Evolutionary conservation across 257 asterid genomes (phyloP), one percentile per base, ranked within the genome.

Genomic region (Ligustrum vulgare): DNA sequence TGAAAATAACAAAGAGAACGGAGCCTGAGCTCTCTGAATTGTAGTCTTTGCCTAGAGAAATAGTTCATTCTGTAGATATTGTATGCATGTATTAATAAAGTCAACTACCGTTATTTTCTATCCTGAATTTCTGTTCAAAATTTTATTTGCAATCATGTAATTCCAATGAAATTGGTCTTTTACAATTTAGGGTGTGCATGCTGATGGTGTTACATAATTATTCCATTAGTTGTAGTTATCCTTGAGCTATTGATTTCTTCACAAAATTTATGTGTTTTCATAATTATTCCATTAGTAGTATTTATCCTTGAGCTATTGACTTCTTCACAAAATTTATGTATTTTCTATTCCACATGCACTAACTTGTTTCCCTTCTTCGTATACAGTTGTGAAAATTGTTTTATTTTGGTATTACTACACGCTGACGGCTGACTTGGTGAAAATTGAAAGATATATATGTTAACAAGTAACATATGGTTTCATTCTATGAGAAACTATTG

Each of bases 401-500:
- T 43, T 45, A 15, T 45, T 45, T 45, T 45, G 18, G 51, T 15
- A 45, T 45, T 15, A 1, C 6, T 18, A 51, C 10, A 3, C 2
- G 25, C 25, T 18, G 23, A n/a, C n/a, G n/a, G n/a, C n/a, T 51
- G 62, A 51, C 62, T 51, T 18, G 2, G 2, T 16, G 25, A 51
- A 16, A n/a, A 51, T 16, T 51, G 62, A 51, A 51, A 51, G 25
- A 51, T 16, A 51, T 51, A 16, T 41, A 8, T n/a, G 36, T 54
- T 6, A 16, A 67, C 34, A 58, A 67, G 35, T 39, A 37, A 37
- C 22, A 22, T 31, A 54, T 54, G 20, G 3, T 51, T 67, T 54
- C 20, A 20, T 75, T 60, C 33, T 66, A 34, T 49, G 79, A 25
- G 8, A 75, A 67, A 20, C 33, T 47, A 20, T 69, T 33, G 10